Percentiles rank a stretch among this genome's conserved stretches.
phyloP scores from a whole-genome alignment of 176 grass and related monocot species.

The Typha latifolia region DNA sequence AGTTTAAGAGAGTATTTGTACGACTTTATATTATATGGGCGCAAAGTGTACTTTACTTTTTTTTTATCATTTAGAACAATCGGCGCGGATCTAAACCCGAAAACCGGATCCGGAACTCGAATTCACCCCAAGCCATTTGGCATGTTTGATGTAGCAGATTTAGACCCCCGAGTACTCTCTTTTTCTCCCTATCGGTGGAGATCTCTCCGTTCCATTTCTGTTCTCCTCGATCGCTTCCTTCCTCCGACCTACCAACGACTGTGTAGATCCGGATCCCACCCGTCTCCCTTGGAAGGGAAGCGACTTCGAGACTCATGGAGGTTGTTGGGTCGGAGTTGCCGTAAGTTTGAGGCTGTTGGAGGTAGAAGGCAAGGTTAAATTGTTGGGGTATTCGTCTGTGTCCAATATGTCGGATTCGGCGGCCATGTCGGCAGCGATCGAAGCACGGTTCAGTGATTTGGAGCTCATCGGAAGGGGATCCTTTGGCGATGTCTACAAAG shows the following conservation, averaged over 20 bases:
- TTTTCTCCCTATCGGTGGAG: too few relatives aligned
- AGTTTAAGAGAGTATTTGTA: too few relatives aligned
- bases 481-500: conserved; percentile 93
- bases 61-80: too few relatives aligned
- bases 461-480: conserved; percentile 81
- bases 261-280: not conserved
- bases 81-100: too few relatives aligned
- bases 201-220: not conserved
- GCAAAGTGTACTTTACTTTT: too few relatives aligned
- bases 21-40: too few relatives aligned
- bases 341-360: conserved; percentile 2
- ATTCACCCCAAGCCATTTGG: too few relatives aligned
- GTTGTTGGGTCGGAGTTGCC: conserved; percentile 9
- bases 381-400: not conserved
- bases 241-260: not conserved
- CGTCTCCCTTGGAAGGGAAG: not conserved
- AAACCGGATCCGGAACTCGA: too few relatives aligned
- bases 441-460: conserved; percentile 64
- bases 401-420: conserved; percentile 49
- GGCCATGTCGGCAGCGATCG: conserved; percentile 62
- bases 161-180: too few relatives aligned
- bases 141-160: too few relatives aligned
- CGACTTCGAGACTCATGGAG: not conserved
- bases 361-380: not conserved
- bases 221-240: conserved; percentile 1